A percentile compares a stretch with the other conserved stretches of the same genome.
phyloP scores from a whole-genome alignment of 768 basidiomycete species.

The Amyloporia xantha region DNA sequence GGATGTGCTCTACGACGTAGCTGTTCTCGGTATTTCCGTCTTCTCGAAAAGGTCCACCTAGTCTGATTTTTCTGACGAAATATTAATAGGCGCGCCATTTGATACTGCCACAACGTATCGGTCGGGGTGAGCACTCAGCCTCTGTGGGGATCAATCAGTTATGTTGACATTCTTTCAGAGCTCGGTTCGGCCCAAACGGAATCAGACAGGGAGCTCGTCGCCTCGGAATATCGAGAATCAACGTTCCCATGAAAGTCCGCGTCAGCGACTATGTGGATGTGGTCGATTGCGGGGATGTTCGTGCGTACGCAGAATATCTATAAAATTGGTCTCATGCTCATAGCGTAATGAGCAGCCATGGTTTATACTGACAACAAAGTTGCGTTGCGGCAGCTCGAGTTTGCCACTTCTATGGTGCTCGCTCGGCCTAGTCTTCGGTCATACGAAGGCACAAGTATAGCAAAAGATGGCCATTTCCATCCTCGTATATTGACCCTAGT shows the following conservation, averaged over 20 bases:
- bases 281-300: slow-evolving; percentile 76
- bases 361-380: slow-evolving; percentile 46
- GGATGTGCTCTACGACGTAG: slow-evolving; percentile 22
- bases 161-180: slow-evolving; percentile 30
- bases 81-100: slow-evolving; percentile 24
- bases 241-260: slow-evolving; percentile 65
- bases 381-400: slow-evolving; percentile 70
- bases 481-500: slow-evolving; percentile 70
- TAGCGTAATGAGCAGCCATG: slow-evolving; percentile 11
- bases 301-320: slow-evolving; percentile 55
- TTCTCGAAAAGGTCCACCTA: not conserved
- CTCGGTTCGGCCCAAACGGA: slow-evolving; percentile 80
- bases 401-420: slow-evolving; percentile 62
- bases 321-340: not conserved
- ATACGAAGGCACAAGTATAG: slow-evolving; percentile 48
- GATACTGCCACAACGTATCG: slow-evolving; percentile 28
- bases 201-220: slow-evolving; percentile 76
- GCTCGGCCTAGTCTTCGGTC: slow-evolving; percentile 56
- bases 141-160: too few species aligned
- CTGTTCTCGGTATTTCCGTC: slow-evolving; percentile 23
- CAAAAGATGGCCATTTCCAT: slow-evolving; percentile 66
- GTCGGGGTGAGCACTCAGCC: slow-evolving; percentile 20
- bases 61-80: slow-evolving; percentile 8
- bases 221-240: slow-evolving; percentile 68
- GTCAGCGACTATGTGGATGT: slow-evolving; percentile 60